Conservation (phyloP, 176 grass and related monocot species). For the Musa beccarii region DNA sequence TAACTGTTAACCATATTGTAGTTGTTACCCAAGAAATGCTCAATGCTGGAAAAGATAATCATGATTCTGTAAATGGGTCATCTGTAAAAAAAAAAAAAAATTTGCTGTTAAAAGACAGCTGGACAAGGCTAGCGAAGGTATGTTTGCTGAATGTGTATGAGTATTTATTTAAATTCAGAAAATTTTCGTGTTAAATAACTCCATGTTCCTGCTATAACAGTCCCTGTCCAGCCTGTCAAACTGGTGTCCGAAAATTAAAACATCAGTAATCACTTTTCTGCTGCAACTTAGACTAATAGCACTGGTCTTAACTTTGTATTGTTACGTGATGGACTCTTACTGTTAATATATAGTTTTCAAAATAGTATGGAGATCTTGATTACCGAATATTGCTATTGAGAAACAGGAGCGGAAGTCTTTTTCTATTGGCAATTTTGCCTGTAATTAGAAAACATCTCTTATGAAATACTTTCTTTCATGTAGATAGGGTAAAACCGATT, state of each 20-base stretch:
- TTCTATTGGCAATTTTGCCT: not conserved
- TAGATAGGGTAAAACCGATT: not conserved
- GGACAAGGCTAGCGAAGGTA: slow-evolving; percentile 53
- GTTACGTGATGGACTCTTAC: not conserved
- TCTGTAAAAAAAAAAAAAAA: slow-evolving; percentile 15
- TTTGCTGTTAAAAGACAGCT: slow-evolving; percentile 53
- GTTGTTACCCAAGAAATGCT: slow-evolving; percentile 12
- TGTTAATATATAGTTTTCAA: not conserved
- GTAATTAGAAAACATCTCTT: not conserved
- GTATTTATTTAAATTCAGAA: not conserved
- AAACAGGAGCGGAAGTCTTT: too few species aligned
- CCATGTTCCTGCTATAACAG: not conserved
- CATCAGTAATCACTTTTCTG: not conserved
- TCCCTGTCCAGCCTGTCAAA: not conserved
- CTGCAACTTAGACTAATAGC: not conserved
- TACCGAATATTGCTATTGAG: too few species aligned
- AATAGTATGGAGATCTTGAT: too few species aligned
- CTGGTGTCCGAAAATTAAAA: not conserved
- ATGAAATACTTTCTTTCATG: not conserved
- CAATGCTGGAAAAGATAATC: slow-evolving; percentile 28
- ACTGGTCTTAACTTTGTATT: not conserved
- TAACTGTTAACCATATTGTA: not conserved
- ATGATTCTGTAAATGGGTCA: slow-evolving; percentile 28
- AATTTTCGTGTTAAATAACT: not conserved
- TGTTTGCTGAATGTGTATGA: slow-evolving; percentile 2